Evolutionary conservation across 768 basidiomycete genomes (phyloP), one percentile per base, ranked within the genome.

Genomic region (Lentinula guzmanii): DNA sequence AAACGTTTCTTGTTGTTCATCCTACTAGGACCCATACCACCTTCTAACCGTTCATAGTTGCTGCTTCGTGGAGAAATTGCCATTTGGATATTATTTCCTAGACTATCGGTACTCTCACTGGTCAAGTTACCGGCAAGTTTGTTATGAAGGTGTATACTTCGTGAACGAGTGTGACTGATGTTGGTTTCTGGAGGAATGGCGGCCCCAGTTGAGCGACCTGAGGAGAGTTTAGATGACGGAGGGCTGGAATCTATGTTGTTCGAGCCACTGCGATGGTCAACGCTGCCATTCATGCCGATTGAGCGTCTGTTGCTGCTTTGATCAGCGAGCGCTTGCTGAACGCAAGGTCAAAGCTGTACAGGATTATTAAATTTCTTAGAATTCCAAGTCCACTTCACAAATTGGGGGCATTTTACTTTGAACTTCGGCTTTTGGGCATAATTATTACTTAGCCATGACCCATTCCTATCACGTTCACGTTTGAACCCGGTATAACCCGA

Each of bases 41-140:
- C 79, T 67, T 87, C 86, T 42, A 87, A 78, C 33, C 84, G 80
- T 61, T 86, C 85, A 69, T 85, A 87, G 69, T 78, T 76, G 65
- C 70, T 73, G 63, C 68, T 79, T 41, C 77, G 72, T 8, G 82
- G 75, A 7, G 74, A 72, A 6, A 61, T 60, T 8, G 35, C 43
- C 57, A 58, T 58, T 48, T 41, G 42, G n/a, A 35, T 53, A 50
- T 48, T 48, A 48, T 42, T 43, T 45, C 31, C 39, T 8, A 24
- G n/a, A 2, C 31, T 46, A 33, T 43, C 57, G 39, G 55, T 24
- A 45, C 24, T 28, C 11, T 57, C 55, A 24, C 39, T 24, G 37
- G 33, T 10, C 11, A 37, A 24, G 18, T 57, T 42, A n/a, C 34
- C 33, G n/a, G 52, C 4, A 28, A 28, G 28, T 33, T 55, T 42